Conservation (phyloP, 768 basidiomycete genomes). For the Leucosporidium yakuticum region DNA sequence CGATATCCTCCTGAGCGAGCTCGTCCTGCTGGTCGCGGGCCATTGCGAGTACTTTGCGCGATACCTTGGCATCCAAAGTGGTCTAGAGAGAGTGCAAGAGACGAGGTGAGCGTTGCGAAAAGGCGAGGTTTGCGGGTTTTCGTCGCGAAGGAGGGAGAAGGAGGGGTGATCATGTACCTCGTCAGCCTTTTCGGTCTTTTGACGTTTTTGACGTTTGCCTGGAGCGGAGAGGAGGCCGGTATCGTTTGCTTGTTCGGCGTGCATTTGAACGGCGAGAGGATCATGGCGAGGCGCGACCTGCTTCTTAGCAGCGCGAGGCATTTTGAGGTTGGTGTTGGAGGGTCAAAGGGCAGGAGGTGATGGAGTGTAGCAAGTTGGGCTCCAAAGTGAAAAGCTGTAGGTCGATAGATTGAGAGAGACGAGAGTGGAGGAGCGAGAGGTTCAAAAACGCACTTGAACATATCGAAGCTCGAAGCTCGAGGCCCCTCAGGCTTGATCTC, state of each 20-base stretch:
- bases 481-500: no score
- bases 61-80: conserved; percentile 72
- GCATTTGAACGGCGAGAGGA: conserved; percentile 76
- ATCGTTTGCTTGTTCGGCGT: conserved; percentile 57
- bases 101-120: conserved; percentile 1
- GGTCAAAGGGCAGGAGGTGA: no score
- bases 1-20: conserved; percentile 32
- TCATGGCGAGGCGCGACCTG: conserved; percentile 52
- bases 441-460: no score
- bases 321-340: neutral
- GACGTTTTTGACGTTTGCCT: conserved; percentile 44
- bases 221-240: conserved; percentile 29
- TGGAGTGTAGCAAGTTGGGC: no score
- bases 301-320: conserved; percentile 1
- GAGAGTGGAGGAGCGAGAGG: no score
- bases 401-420: no score
- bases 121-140: neutral
- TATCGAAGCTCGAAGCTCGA: no score
- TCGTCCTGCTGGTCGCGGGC: conserved; percentile 83
- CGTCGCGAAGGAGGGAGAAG: conserved; percentile 15
- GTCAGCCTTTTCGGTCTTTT: conserved; percentile 55
- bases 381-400: no score
- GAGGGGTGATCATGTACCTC: conserved; percentile 50
- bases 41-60: conserved; percentile 80
- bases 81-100: conserved; percentile 47